Evolutionary conservation across 164 flowering plant species (phyloP).

Genomic region (Tetrastigma voinierianum): DNA sequence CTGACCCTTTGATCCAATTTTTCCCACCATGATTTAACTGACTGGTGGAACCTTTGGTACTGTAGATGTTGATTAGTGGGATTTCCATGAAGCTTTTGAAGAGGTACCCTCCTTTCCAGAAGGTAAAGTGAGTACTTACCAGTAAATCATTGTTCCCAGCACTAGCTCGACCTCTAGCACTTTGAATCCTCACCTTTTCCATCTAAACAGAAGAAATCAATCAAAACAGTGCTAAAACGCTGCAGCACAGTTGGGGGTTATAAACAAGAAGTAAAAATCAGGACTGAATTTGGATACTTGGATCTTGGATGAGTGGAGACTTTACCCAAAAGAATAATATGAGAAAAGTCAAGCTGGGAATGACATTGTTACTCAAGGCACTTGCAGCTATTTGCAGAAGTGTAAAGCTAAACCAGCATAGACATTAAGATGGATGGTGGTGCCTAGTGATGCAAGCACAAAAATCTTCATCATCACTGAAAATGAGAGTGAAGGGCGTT

Average conservation of each 20-base stretch:
- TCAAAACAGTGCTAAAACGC: neutral
- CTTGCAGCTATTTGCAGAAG: constrained; percentile 45
- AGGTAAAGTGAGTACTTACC: constrained; percentile 44
- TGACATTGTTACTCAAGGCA: constrained; percentile 34
- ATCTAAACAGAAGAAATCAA: constrained; percentile 21
- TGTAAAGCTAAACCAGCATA: constrained; percentile 33
- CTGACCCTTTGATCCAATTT: constrained; percentile 46
- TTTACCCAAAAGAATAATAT: constrained; percentile 32
- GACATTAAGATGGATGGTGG: constrained; percentile 37
- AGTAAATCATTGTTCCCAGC: constrained; percentile 33
- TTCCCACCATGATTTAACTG: constrained; percentile 17
- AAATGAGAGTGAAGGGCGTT: constrained; percentile 29
- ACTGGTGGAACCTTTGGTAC: neutral
- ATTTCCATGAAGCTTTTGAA: constrained; percentile 22
- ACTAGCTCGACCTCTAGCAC: constrained; percentile 34
- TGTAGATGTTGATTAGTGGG: constrained; percentile 21
- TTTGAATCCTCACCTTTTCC: constrained; percentile 32
- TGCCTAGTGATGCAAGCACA: constrained; percentile 33
- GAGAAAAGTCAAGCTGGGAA: constrained; percentile 40
- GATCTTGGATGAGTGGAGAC: neutral
- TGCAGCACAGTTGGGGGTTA: neutral
- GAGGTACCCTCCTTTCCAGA: constrained; percentile 39
- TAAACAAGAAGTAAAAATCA: too few species aligned
- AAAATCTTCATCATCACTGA: constrained; percentile 29
- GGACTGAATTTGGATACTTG: too few species aligned